Conservation (phyloP, 208 protist genomes). For the Leishmania tarentolae region DNA sequence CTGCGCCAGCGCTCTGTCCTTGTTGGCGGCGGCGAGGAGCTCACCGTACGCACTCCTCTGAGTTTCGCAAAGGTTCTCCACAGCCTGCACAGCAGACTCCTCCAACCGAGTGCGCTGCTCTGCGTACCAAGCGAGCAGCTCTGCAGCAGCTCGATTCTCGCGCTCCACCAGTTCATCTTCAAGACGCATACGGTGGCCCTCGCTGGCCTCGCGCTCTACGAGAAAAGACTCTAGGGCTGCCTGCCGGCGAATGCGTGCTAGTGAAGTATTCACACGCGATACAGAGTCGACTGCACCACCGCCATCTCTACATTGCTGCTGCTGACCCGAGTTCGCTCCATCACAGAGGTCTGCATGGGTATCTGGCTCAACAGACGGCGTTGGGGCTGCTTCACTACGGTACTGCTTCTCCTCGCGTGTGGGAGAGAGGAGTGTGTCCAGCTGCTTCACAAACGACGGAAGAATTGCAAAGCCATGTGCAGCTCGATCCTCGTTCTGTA, state of each 20-base stretch:
- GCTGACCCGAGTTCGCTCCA: background rate
- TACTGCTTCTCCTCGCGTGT: slow-evolving; percentile 13
- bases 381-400: background rate
- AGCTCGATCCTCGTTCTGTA: slow-evolving; percentile 5
- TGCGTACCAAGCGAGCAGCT: slow-evolving; percentile 22
- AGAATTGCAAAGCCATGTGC: slow-evolving; percentile 42
- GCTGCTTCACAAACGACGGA: slow-evolving; percentile 49
- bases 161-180: slow-evolving; percentile 49
- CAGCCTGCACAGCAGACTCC: background rate
- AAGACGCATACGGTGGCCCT: slow-evolving; percentile 43
- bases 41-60: slow-evolving; percentile 26
- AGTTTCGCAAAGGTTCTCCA: slow-evolving; percentile 4
- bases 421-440: slow-evolving; percentile 48
- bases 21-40: slow-evolving; percentile 12
- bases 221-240: slow-evolving; percentile 41
- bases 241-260: slow-evolving; percentile 29
- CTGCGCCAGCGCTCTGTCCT: slow-evolving; percentile 27
- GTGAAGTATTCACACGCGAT: background rate
- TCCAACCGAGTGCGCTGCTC: slow-evolving; percentile 19
- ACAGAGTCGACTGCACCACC: background rate
- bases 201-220: slow-evolving; percentile 29
- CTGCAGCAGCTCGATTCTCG: slow-evolving; percentile 26
- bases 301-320: background rate
- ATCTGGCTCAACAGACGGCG: background rate
- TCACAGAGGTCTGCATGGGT: background rate